These are phyloP conservation scores for Trichoderma polysporum DNA, from an alignment of 2,329 filamentous ascomycete species.

Conservation along the genomic window DNA sequence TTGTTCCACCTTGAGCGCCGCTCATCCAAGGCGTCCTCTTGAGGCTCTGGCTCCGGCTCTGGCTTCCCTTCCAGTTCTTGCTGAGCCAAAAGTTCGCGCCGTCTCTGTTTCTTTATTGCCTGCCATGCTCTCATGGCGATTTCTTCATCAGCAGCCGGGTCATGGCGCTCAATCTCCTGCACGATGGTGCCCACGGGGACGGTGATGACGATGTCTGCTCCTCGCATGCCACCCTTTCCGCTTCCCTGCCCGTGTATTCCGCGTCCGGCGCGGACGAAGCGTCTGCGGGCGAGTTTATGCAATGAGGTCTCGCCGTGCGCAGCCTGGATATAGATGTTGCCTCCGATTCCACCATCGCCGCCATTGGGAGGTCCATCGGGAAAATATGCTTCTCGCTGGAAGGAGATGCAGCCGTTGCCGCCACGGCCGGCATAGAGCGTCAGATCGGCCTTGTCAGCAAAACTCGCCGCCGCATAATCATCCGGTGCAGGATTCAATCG, in stretches of 20 bases:
- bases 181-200: slow-evolving; percentile 93
- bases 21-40: slow-evolving; percentile 11
- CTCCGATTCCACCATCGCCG: slow-evolving; percentile 88
- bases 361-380: slow-evolving; percentile 89
- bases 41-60: slow-evolving; percentile 4
- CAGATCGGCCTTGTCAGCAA: slow-evolving; percentile 81
- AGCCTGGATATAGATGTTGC: slow-evolving; percentile 92
- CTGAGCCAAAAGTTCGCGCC: slow-evolving; percentile 29
- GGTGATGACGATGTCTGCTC: slow-evolving; percentile 82
- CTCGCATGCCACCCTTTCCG: slow-evolving; percentile 70
- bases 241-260: slow-evolving; percentile 80
- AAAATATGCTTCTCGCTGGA: slow-evolving; percentile 86
- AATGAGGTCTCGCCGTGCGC: slow-evolving; percentile 87
- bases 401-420: slow-evolving; percentile 91
- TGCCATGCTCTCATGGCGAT: slow-evolving; percentile 36
- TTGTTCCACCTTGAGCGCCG: slow-evolving; percentile 11
- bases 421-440: slow-evolving; percentile 76
- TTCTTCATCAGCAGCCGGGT: slow-evolving; percentile 70
- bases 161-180: slow-evolving; percentile 73
- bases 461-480: slow-evolving; percentile 79
- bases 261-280: slow-evolving; percentile 70
- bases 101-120: slow-evolving; percentile 35
- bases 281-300: slow-evolving; percentile 81
- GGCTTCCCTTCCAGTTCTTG: slow-evolving; percentile 23
- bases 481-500: slow-evolving; percentile 79